Evolutionary conservation across 1,284 basidiomycete species (phyloP), one percentile per base, ranked within the genome.

Genomic region (Gymnopus androsaceus): DNA sequence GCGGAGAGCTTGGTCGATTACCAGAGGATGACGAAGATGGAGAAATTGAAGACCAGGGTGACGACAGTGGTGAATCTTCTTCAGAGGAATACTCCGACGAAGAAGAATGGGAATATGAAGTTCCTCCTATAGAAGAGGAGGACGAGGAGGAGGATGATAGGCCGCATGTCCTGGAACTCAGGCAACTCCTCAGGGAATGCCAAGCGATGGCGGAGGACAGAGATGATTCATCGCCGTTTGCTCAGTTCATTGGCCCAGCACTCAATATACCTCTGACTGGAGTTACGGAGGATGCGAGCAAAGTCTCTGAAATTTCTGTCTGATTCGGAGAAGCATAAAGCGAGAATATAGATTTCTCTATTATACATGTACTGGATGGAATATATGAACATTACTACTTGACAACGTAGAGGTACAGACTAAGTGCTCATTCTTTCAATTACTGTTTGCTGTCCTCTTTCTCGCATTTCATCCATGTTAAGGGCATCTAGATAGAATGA

Each of bases 1-100:
- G 84, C 0, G 78, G 72, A 11, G 60, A 72, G 30, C 66, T 88
- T 30, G 87, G 87, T 0, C 79, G 77, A 11, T 69, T 88, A 33
- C 87, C 86, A 14, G 69, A 72, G 61, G 68, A 71, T 30, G 74
- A 77, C 14, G 71, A 72, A 4, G 69, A 68, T 3, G 70, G 72
- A 1, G 65, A 68, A 2, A 73, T 72, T 3, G 67, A 67, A 1
- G 58, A 68, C 9, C 58, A 60, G 14, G 58, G 50, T 2, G 59
- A 63, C 31, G 61, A 63, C 8, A n/a, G 44, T 38, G 37, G 53
- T 23, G 31, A 38, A 4, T 36, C 37, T 44, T 27, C 28, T n/a
- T 52, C 51, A 21, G 51, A 31, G 0, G 37, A 19, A 41, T 51
- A 51, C 40, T 51, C 49, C 3, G 64, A 68, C 30, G 64, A n/a